A percentile compares a stretch with the other conserved stretches of the same genome.
phyloP scores from a whole-genome alignment of 306 rosid species.

The Acacia crassicarpa region DNA sequence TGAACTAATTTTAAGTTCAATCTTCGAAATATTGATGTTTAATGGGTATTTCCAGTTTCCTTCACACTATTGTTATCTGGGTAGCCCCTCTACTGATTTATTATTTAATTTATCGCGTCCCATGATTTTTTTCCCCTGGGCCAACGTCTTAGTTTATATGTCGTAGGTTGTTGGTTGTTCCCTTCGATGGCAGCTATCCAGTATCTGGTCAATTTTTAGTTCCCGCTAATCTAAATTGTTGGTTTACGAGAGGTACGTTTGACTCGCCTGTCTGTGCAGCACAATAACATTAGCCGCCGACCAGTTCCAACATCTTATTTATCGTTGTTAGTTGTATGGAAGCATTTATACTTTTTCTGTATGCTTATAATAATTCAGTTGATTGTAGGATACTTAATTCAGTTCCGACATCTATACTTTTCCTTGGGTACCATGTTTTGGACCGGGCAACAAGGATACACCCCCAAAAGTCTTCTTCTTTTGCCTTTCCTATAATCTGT shows the following conservation, averaged over 20 bases:
- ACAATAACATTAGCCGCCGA: background rate
- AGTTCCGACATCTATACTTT: background rate
- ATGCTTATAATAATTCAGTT: background rate
- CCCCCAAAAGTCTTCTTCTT: background rate
- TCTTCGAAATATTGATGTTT: background rate
- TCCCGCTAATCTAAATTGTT: conserved; percentile 26
- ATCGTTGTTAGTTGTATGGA: background rate
- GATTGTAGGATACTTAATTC: background rate
- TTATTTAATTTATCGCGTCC: background rate
- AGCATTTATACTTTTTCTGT: background rate
- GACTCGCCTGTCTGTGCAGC: background rate
- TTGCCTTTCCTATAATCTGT: background rate
- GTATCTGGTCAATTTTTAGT: conserved; percentile 18
- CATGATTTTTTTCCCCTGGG: background rate
- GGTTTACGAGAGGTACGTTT: background rate
- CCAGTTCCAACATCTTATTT: background rate
- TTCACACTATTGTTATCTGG: background rate
- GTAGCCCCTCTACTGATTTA: background rate
- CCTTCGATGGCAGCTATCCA: conserved; percentile 39
- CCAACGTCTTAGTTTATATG: background rate
- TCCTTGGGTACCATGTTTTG: background rate
- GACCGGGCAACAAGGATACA: background rate
- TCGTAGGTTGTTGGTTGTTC: conserved; percentile 48
- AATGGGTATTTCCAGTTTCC: background rate
- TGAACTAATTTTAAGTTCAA: background rate